Base-by-base conservation (phyloP, 2,329 filamentous ascomycete species). In the Ceratocystiopsis minuta region DNA sequence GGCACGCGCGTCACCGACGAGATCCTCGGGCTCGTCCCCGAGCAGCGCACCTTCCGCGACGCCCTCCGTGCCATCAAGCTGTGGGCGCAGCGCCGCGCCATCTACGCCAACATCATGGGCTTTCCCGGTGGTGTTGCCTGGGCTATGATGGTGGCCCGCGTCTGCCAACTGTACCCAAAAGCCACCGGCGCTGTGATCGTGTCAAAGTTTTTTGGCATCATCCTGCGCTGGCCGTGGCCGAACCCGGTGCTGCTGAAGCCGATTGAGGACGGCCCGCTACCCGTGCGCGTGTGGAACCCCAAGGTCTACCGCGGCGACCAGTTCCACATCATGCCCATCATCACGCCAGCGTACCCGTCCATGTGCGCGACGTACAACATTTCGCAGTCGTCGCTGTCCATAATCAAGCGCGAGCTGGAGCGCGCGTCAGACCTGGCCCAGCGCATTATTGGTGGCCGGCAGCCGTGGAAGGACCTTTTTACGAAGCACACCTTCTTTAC, bases 361-460 rank as follows among this genome's bases (percentile, higher is more conserved):
- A 96, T 95, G 87, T 96, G 90, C 58, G 80, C 90, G 2, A 96
- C 90, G 0, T 90, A 93, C 64, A 96, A 94, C 54, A 79, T 98
- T 46, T 87, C 82, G 3, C 67, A 74, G 49, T 96, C 88, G 1
- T 92, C 86, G 2, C 84, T 86, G 64, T 66, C 72, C 7, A 75
- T 95, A 39, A 86, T 98, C 54, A 73, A 85, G 49, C 71, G 78
- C 38, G 90, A 98, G 56, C 72, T 96, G 16, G 69, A 78, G 48
- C 75, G 83, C 34, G 90, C 79, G 6, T 73, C 78, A 40, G 68
- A 82, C 40, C 79, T 95, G 42, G 76, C 85, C 11, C 77, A 82
- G 47, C 74, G 76, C 51, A 92, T 98, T 46, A 80, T 88, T 60
- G 57, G 70, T 31, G 83, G 81, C 43, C 81, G 80, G 53, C 69